Evolutionary conservation across 2,329 filamentous ascomycete genomes (phyloP), one percentile per base, ranked within the genome.

Genomic region (Intubia oerlemansii): DNA sequence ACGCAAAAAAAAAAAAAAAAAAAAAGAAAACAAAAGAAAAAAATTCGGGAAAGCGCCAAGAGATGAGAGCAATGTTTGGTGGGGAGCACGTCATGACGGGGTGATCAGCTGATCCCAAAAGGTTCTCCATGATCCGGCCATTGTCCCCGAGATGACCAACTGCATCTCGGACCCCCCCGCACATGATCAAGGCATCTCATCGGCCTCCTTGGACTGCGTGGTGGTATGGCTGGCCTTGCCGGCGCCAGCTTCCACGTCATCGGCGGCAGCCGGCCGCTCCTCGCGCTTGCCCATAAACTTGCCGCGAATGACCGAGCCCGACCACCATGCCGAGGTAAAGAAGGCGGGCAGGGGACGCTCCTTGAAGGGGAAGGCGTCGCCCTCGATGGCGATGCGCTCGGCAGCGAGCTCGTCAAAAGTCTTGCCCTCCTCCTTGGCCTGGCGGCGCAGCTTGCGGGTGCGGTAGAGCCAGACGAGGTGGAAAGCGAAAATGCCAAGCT

Each of bases 401-500:
- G 40, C 43, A 4, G 40, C 40, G 4, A 68, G 41, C 26, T 70
- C 61, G 37, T 71, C 66, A 36, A 69, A 62, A 0, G 54, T 61
- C 41, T 55, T 58, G 2, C 59, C 61, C 4, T 51, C 43, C 5
- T 46, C 46, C 35, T 60, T 61, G 4, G 66, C 66, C 35, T 56
- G 53, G 32, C 48, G 53, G 10, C 63, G 56, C 21, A 68, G 42
- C 28, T 51, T 48, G 13, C 62, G 54, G 5, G 66, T 62, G 14
- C 64, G 60, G 36, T 60, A 45, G 3, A 63, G 47, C 67, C 67
- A 74, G 32, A 68, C 49, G 8, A 61, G 44, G 37, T 74, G 68
- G 10, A 59, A 67, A 15, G 47, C 27, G 39, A 71, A 68, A 31
- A 74, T 70, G 9, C 66, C 67, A 6, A 56, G 45, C 41, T 74